phyloP scores from a whole-genome alignment of 257 asterid genomes.

The Solanum habrochaites region DNA sequence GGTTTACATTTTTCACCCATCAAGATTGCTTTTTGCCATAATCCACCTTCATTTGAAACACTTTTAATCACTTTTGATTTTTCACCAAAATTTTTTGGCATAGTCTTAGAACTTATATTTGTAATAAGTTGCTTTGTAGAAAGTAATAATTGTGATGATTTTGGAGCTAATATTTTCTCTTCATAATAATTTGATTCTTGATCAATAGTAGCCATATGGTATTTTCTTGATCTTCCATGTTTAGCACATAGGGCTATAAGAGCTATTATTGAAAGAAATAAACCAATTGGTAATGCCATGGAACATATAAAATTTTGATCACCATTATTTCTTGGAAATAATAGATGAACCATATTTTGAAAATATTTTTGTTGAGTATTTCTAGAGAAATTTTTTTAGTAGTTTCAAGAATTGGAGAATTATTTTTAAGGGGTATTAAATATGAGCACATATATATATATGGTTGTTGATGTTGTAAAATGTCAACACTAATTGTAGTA shows the following conservation, averaged over 20 bases:
- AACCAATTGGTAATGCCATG: slow-evolving; percentile 39
- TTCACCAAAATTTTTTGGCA: background rate
- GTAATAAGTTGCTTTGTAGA: background rate
- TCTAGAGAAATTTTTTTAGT: background rate
- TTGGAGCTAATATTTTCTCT: slow-evolving; percentile 7
- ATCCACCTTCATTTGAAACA: slow-evolving; percentile 14
- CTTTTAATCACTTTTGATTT: background rate
- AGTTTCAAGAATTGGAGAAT: background rate
- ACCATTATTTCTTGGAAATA: background rate
- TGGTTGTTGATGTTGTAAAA: background rate
- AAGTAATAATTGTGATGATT: slow-evolving; percentile 2
- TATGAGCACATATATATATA: background rate
- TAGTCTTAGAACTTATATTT: background rate
- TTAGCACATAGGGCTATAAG: slow-evolving; percentile 53
- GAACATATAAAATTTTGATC: slow-evolving; percentile 15
- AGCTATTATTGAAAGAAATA: slow-evolving; percentile 40
- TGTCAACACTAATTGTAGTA: slow-evolving; percentile 11
- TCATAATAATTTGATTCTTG: background rate
- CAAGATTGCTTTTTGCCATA: slow-evolving; percentile 81
- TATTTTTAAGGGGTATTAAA: background rate
- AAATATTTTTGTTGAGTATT: background rate
- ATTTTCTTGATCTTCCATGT: slow-evolving; percentile 28
- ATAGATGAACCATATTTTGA: slow-evolving; percentile 42
- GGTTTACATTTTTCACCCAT: slow-evolving; percentile 85
- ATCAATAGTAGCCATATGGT: background rate